phyloP scores from a whole-genome alignment of 2,329 filamentous ascomycete genomes.

The Fusarium sp. region DNA sequence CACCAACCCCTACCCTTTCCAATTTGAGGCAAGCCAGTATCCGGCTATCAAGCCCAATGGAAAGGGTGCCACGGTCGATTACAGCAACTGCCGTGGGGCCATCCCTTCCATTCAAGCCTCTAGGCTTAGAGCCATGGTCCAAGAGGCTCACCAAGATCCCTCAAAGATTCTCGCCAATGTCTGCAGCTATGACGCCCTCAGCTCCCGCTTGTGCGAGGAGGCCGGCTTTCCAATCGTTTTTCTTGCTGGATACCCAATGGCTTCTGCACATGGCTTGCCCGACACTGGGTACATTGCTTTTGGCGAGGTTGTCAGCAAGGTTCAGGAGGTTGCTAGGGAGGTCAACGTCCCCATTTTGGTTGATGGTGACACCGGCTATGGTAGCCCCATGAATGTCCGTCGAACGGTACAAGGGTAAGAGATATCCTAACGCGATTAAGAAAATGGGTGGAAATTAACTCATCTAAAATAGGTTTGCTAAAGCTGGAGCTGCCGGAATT shows the following conservation, averaged over 20 bases:
- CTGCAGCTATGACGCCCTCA: conserved; percentile 59
- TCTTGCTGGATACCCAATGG: conserved; percentile 57
- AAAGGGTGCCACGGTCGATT: conserved; percentile 15
- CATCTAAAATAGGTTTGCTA: conserved; percentile 51
- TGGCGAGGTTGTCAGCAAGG: conserved; percentile 59
- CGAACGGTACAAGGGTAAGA: conserved; percentile 58
- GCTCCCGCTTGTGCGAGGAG: conserved; percentile 59
- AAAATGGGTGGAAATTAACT: background rate
- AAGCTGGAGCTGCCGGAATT: conserved; percentile 55
- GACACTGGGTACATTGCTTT: conserved; percentile 64
- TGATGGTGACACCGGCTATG: conserved; percentile 63
- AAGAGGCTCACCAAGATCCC: conserved; percentile 56
- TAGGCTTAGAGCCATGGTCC: conserved; percentile 54
- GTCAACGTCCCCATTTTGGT: conserved; percentile 58
- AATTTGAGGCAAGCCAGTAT: conserved; percentile 18
- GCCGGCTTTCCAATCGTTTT: conserved; percentile 61
- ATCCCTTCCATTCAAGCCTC: conserved; percentile 56
- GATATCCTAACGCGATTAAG: background rate
- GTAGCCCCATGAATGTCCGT: conserved; percentile 61
- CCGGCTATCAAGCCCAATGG: conserved; percentile 8
- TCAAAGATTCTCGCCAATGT: conserved; percentile 59
- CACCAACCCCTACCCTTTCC: conserved; percentile 20
- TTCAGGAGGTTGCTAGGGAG: conserved; percentile 57
- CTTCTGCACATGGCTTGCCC: conserved; percentile 57
- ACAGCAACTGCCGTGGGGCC: conserved; percentile 52